Percentiles rank a stretch among this genome's conserved stretches.
Conservation (phyloP, 345 rosid species). For the Heritiera littoralis region DNA sequence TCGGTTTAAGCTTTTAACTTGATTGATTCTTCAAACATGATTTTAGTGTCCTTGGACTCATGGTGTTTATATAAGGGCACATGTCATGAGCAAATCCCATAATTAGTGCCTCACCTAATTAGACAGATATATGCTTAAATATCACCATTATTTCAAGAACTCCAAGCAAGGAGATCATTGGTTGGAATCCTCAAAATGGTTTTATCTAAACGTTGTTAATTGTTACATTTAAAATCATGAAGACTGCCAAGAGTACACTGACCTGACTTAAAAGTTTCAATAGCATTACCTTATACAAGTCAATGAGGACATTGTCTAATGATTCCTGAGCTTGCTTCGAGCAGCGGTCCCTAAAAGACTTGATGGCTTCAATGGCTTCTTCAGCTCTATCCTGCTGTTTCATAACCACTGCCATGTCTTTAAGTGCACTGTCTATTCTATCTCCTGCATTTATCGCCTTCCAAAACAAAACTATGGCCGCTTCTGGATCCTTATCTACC, state of each 20-base stretch:
- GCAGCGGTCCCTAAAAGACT: conserved; percentile 70
- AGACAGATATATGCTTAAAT: neutral
- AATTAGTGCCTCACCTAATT: neutral
- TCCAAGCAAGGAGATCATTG: neutral
- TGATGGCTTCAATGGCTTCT: conserved; percentile 83
- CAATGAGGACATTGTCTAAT: conserved; percentile 89
- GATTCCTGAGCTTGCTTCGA: conserved; percentile 89
- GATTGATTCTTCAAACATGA: no score
- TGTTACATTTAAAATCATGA: neutral
- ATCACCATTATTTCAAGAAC: neutral
- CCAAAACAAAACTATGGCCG: conserved; percentile 78
- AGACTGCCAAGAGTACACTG: neutral
- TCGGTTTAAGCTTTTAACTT: neutral
- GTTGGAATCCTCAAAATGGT: neutral
- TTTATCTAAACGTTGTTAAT: neutral
- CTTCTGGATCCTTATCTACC: conserved; percentile 70
- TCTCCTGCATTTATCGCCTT: conserved; percentile 81
- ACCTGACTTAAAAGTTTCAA: neutral
- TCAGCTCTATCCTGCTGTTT: conserved; percentile 77
- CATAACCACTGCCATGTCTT: conserved; percentile 92
- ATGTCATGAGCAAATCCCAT: neutral
- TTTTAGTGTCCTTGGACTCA: neutral
- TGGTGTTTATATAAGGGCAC: neutral
- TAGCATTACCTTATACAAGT: conserved; percentile 73
- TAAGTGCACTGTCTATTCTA: conserved; percentile 86